phyloP scores from a whole-genome alignment of 1,284 basidiomycete species.

The Heimioporus punctisporus region DNA sequence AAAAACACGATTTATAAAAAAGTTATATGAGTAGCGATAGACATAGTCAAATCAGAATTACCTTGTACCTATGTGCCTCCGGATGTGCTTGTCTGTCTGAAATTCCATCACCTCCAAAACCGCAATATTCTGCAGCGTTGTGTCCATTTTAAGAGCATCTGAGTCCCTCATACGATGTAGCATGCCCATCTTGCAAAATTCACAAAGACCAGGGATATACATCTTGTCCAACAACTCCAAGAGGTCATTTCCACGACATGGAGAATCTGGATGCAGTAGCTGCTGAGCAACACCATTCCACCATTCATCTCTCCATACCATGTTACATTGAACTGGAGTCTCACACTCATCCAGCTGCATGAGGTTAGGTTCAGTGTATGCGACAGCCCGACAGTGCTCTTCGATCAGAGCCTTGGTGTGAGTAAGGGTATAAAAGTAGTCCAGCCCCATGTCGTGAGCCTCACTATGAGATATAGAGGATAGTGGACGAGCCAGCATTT shows the following conservation, averaged over 20 bases:
- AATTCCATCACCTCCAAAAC: background rate
- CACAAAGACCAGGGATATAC: background rate
- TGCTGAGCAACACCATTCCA: slow-evolving; percentile 4
- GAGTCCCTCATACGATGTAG: background rate
- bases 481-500: background rate
- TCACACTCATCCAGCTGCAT: background rate
- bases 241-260: background rate
- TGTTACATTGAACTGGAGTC: background rate
- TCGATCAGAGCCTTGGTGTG: background rate
- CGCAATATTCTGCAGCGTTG: background rate
- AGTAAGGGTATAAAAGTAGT: background rate
- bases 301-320: slow-evolving; percentile 3
- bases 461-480: background rate
- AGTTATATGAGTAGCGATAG: too few species aligned
- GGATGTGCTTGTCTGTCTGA: slow-evolving; percentile 1
- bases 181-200: background rate
- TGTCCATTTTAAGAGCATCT: background rate
- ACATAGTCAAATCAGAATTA: too few species aligned
- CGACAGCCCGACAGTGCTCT: background rate
- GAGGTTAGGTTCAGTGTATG: background rate
- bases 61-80: background rate
- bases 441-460: slow-evolving; percentile 2
- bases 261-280: slow-evolving; percentile 5
- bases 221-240: background rate
- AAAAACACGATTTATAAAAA: too few species aligned